Conservation (phyloP, 331 rosid species). For the Telfairia occidentalis region DNA sequence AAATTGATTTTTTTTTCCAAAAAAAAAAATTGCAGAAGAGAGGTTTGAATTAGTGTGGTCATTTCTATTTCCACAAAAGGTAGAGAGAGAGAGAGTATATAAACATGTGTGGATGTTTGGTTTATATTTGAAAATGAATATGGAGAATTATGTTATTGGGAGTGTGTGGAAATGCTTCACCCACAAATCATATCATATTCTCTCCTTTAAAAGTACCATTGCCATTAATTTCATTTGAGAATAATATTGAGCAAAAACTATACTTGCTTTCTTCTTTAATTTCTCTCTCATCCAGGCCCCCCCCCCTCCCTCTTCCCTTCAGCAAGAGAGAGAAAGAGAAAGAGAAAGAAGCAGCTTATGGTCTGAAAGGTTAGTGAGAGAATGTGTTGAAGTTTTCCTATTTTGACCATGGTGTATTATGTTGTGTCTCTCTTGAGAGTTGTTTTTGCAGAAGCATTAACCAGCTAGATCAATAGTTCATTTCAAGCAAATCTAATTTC, state of each 20-base stretch:
- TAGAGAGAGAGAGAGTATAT: background rate
- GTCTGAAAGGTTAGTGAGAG: background rate
- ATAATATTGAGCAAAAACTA: background rate
- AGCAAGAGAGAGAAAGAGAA: too few relatives aligned
- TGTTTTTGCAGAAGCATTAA: background rate
- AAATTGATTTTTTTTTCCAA: too few relatives aligned
- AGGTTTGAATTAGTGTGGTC: constrained; percentile 2
- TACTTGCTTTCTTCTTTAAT: background rate
- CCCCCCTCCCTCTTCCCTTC: background rate
- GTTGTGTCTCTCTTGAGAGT: background rate
- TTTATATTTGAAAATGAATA: background rate
- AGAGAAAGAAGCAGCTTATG: background rate
- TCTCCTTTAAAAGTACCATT: constrained; percentile 1
- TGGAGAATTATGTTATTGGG: background rate
- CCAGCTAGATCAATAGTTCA: background rate
- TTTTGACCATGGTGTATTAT: constrained; percentile 7
- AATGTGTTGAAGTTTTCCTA: background rate
- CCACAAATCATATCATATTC: constrained; percentile 8
- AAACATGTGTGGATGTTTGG: constrained; percentile 9
- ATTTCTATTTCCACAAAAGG: background rate
- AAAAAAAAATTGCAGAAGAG: too few relatives aligned
- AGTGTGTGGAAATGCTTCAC: constrained; percentile 4
- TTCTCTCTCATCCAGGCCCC: background rate
- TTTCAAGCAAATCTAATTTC: too few relatives aligned
- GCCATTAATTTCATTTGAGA: constrained; percentile 11